Evolutionary conservation across 2,329 filamentous ascomycete species (phyloP).

Genomic region (Hypomyces perniciosus): DNA sequence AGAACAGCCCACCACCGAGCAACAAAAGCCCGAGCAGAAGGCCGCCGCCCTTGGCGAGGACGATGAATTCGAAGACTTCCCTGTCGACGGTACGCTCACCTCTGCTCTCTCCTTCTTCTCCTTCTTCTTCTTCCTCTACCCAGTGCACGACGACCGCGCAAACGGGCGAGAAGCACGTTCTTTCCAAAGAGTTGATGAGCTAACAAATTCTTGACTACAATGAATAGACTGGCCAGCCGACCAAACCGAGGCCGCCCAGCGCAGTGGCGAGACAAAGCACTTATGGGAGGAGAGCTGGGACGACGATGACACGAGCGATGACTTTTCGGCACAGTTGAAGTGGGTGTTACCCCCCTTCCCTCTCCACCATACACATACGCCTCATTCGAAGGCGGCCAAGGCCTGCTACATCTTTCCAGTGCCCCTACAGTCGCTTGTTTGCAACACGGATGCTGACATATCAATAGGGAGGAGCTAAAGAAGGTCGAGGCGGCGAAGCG

Average conservation of each 20-base stretch:
- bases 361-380: neutral
- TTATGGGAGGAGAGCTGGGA: constrained; percentile 99
- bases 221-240: constrained; percentile 81
- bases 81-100: constrained; percentile 71
- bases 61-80: constrained; percentile 98
- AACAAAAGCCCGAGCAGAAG: constrained; percentile 37
- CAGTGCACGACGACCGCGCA: neutral
- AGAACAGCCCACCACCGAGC: constrained; percentile 18
- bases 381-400: neutral
- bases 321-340: constrained; percentile 94
- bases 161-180: neutral
- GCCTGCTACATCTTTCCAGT: neutral
- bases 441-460: constrained; percentile 13
- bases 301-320: constrained; percentile 93
- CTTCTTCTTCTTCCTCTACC: neutral
- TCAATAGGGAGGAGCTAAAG: constrained; percentile 76
- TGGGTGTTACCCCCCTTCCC: constrained; percentile 39
- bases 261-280: constrained; percentile 63
- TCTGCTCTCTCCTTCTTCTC: neutral
- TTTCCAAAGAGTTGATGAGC: neutral
- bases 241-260: constrained; percentile 74
- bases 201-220: neutral
- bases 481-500: constrained; percentile 78
- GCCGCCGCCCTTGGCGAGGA: constrained; percentile 80
- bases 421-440: too few relatives aligned